phyloP scores from a whole-genome alignment of 2,329 filamentous ascomycete species.

The Diplodia seriata region DNA sequence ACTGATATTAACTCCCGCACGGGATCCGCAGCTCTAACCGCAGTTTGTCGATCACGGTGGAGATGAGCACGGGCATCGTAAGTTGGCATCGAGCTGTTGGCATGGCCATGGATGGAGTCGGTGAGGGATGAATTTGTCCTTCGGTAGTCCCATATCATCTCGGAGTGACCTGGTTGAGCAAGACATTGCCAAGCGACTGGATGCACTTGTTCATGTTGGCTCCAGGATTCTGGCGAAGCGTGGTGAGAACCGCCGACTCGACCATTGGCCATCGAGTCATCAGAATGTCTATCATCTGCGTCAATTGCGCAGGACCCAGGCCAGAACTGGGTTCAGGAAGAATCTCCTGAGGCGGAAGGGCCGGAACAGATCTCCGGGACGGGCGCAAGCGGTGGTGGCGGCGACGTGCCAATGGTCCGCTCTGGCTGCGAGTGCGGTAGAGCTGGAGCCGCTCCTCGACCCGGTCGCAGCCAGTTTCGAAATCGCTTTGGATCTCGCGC shows the following conservation, averaged over 20 bases:
- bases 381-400: conserved; percentile 21
- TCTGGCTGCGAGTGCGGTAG: conserved; percentile 15
- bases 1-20: background rate
- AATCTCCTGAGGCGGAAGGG: background rate
- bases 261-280: conserved; percentile 30
- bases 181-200: conserved; percentile 4
- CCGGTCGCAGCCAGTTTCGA: conserved; percentile 4
- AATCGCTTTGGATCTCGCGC: conserved; percentile 5
- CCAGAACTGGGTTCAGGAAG: background rate
- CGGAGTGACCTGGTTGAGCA: conserved; percentile 2
- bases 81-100: too few species aligned
- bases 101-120: background rate
- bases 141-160: background rate
- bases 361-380: conserved; percentile 13
- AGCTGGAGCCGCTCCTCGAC: conserved; percentile 19
- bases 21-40: background rate
- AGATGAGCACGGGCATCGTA: background rate
- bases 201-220: conserved; percentile 20
- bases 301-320: conserved; percentile 13
- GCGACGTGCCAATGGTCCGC: conserved; percentile 1
- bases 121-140: background rate
- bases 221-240: conserved; percentile 18
- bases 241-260: conserved; percentile 10
- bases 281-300: conserved; percentile 26
- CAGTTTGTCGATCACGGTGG: background rate